Evolutionary conservation across 768 basidiomycete genomes (phyloP), one percentile per base, ranked within the genome.

Genomic region (Epithele typhae): DNA sequence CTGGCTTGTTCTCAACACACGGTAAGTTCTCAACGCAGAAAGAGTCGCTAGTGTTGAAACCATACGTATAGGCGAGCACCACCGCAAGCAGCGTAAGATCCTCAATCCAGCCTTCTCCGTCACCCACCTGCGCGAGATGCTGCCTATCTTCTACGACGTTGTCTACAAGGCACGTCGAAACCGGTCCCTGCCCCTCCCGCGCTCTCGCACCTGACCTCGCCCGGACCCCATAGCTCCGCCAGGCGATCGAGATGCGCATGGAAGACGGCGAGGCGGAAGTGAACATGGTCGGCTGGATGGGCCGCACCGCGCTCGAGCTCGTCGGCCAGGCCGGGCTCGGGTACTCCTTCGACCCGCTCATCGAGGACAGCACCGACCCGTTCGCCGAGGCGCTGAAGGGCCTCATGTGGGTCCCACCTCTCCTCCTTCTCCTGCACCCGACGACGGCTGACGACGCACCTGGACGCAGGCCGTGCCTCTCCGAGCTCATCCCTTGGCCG

Each of bases 291-390:
- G 21, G 44, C 14, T 61, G 60, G 58, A 54, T 61, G 56, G 43
- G 51, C n/a, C 60, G 60, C 7, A 53, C 51, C 8, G 59, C 61
- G 9, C 55, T 62, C n/a, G 61, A 62, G 43, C 50, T 77, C 27
- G 27, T 78, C 34, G 74, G 72, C 3, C 73, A 71, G 59, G 68
- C 68, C 19, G 74, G 76, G 27, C 27, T 78, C 15, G 70, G 70
- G 1, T 64, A 60, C 40, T 64, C 68, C 2, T 69, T 70, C 46
- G 66, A 69, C 42, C 44, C 54, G 6, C 59, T 77, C 4, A 51
- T 48, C 5, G 67, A 66, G 37, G 64, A 67, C 0, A 65, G 32
- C 2, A 12, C 41, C 30, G 46, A 50, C 19, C 32, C 36, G 19
- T 48, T 33, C 23, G 48, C 42, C 9, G 43, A 37, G 18, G 45